Base-by-base conservation (phyloP, 176 grass and related monocot genomes). In the Avena atlantica region DNA sequence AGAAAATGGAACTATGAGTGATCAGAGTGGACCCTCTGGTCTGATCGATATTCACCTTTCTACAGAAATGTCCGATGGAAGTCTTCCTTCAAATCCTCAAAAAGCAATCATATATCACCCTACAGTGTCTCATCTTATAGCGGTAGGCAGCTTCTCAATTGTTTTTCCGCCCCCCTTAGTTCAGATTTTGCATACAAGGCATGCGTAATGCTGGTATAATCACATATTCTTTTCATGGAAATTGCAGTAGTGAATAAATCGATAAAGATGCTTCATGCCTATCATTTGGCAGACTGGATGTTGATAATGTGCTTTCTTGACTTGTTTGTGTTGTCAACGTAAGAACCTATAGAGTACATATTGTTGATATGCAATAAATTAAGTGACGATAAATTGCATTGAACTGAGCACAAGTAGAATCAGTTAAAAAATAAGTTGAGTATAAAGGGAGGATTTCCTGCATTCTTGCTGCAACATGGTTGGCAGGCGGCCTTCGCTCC, bases 31-130 rank as follows among this genome's bases (percentile, higher is more conserved):
- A 74, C 90, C 91, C 48, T 96, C 97, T 84, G 97, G 97, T 70
- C 76, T 99, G 49, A 97, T 99, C 78, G 97, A 99, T 88, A 90
- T 99, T 76, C 93, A 94, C 70, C 94, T 99, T 47, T 93, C 94
- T 78, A 42, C 97, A 58, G 97, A 99, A 87, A 93, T 99, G 47
- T 84, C 92, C 50, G 97, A 99, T 86, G 92, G 90, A 90, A 94
- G 31, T 83, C 89, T 97, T 87, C 94, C 94, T 89, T 69, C 89
- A 86, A 99, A 99, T 87, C 97, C 97, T 89, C 92, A 89, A 78
- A 99, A 96, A 78, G 89, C 97, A 78, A 76, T 99, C 58, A 86
- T 99, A 93, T 99, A 94, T 79, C 97, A 89, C 68, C 97, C 94
- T 78, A 91, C 89, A 55, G 94, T 83, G 13, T 86, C 97, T 83